Conservation (phyloP, 371 early-diverging fungal genomes). For the Mucor indicus region DNA sequence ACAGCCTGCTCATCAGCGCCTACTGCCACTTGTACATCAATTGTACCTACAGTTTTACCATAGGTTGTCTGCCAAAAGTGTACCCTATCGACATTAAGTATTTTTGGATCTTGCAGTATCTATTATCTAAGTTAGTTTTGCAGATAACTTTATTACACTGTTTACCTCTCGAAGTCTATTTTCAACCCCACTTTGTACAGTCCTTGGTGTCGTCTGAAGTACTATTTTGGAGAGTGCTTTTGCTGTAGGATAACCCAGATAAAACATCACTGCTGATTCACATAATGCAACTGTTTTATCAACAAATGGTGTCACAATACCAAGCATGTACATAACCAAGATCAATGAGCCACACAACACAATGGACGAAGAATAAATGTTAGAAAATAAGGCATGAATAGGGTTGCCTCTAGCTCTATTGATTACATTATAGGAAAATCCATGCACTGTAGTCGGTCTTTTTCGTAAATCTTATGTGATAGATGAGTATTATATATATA, state of each 20-base stretch:
- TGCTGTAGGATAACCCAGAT: conserved; percentile 42
- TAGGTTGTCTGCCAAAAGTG: conserved; percentile 69
- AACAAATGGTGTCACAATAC: conserved; percentile 26
- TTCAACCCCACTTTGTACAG: conserved; percentile 34
- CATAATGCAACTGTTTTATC: conserved; percentile 54
- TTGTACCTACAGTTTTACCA: conserved; percentile 56
- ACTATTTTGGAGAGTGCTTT: conserved; percentile 37
- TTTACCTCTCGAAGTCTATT: conserved; percentile 37
- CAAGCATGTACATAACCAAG: conserved; percentile 22
- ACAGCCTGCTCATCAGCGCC: conserved; percentile 57
- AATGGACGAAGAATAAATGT: conserved; percentile 37
- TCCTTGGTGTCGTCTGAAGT: conserved; percentile 41
- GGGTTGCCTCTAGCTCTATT: conserved; percentile 37
- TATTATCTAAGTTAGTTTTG: conserved; percentile 7
- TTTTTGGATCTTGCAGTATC: conserved; percentile 47
- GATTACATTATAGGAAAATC: conserved; percentile 46
- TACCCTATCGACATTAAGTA: conserved; percentile 44
- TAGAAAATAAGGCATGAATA: conserved; percentile 28
- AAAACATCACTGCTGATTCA: conserved; percentile 56
- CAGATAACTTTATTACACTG: background rate
- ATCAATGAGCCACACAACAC: conserved; percentile 25
- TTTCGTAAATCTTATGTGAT: conserved; percentile 30
- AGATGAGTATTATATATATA: no score
- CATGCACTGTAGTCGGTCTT: conserved; percentile 38
- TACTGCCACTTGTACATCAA: conserved; percentile 45